Base-by-base conservation (phyloP, 2,329 filamentous ascomycete genomes). In the Biscogniauxia mediterranea region DNA sequence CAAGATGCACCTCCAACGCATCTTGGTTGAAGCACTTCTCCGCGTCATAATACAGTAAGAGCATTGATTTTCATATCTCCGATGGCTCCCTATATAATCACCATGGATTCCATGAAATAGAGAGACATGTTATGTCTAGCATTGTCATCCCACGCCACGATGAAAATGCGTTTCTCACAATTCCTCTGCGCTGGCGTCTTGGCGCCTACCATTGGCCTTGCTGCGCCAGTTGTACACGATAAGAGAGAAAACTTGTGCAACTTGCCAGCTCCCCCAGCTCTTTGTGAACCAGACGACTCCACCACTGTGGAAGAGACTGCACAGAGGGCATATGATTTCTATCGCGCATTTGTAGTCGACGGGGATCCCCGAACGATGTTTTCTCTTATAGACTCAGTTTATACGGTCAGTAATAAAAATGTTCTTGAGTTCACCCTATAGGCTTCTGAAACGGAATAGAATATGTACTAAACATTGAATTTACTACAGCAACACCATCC, bases 361-460 rank as follows among this genome's bases (percentile, higher is more conserved):
- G 76, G 76, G 2, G 73, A 77, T 54, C 75, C 76, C 0, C 67
- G 70, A 58, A 76, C 67, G 32, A 78, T 78, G 76, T 78, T 78
- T 60, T 77, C 76, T 2, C 67, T 76, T 46, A 78, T 78, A 20
- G 76, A 78, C 57, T 71, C 70, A 2, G 65, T 65, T 1, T 78
- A 78, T 57, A 70, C 70, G 56, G 76, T 78, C 54, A 66, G 73
- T 61, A 17, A n/a, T n/a, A 32, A 42, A n/a, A n/a, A n/a, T n/a
- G n/a, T 54, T 42, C 56, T 19, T 23, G 17, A 59, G 32, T 1
- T 3, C 4, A 25, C 15, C 20, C 11, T 21, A 58, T 38, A 53
- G 17, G 21, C 13, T 13, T 6, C 17, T 38, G 26, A 1, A 28
- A 57, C 38, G 25, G 23, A 52, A 19, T 49, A 42, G 11, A 55